These are phyloP conservation scores for Euphorbia corollata DNA, from an alignment of 441 rosid species.

Conservation along the genomic window DNA sequence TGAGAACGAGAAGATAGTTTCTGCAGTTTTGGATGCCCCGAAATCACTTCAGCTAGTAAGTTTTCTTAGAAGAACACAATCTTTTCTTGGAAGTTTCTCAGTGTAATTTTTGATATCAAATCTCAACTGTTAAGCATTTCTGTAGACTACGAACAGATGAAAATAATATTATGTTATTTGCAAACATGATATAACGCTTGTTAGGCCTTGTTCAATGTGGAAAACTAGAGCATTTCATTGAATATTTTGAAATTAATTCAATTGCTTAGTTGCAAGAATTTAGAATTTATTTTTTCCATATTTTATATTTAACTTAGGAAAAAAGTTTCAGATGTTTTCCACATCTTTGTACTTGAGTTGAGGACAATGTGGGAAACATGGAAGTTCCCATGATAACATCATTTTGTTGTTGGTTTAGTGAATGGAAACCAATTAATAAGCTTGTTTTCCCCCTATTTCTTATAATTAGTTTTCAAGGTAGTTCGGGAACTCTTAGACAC, in stretches of 20 bases:
- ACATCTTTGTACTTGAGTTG: no score
- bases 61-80: slow-evolving; percentile 7
- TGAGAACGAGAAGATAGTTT: slow-evolving; percentile 19
- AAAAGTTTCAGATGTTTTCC: no score
- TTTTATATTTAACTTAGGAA: no score
- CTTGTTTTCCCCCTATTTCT: no score
- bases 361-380: no score
- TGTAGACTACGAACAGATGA: not conserved
- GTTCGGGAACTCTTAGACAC: no score
- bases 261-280: no score
- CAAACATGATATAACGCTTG: not conserved
- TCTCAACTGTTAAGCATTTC: not conserved
- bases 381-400: no score
- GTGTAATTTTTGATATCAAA: not conserved
- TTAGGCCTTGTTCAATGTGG: not conserved
- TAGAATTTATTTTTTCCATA: not conserved
- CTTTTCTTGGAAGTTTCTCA: no score
- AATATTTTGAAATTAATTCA: not conserved
- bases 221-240: not conserved
- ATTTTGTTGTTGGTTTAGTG: no score
- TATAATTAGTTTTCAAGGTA: no score
- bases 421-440: no score
- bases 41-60: slow-evolving; percentile 28
- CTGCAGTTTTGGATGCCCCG: slow-evolving; percentile 16
- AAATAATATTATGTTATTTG: not conserved